Evolutionary conservation across 495 filamentous ascomycete species (phyloP).

Genomic region (Cladorrhinum samala): DNA sequence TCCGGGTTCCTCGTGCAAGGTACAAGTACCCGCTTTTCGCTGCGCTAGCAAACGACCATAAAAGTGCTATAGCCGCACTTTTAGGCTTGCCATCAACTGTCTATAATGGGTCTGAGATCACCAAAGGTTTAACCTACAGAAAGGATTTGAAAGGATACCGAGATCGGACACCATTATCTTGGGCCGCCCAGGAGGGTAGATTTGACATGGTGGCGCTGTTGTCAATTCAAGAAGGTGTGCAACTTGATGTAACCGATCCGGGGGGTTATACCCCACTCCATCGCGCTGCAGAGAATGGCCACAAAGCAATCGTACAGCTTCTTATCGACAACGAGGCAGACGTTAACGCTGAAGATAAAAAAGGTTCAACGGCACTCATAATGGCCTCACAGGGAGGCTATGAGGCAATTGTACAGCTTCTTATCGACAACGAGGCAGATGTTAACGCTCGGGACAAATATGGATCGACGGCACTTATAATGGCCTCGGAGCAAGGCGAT

Average conservation of each 20-base stretch:
- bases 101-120: slow-evolving; percentile 6
- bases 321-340: slow-evolving; percentile 9
- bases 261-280: neutral
- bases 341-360: slow-evolving; percentile 1
- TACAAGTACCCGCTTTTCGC: slow-evolving; percentile 4
- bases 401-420: slow-evolving; percentile 5
- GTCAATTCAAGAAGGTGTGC: slow-evolving; percentile 4
- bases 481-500: neutral
- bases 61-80: slow-evolving; percentile 7
- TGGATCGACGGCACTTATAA: slow-evolving; percentile 3
- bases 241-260: slow-evolving; percentile 3
- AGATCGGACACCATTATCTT: slow-evolving; percentile 6
- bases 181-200: slow-evolving; percentile 5
- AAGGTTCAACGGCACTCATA: slow-evolving; percentile 1
- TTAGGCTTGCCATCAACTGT: neutral
- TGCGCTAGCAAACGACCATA: slow-evolving; percentile 4
- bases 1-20: neutral
- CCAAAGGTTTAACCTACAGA: slow-evolving; percentile 5
- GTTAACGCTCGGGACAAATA: slow-evolving; percentile 1
- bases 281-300: neutral
- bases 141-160: neutral
- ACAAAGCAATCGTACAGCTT: slow-evolving; percentile 3
- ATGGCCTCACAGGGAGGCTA: too few species aligned
- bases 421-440: slow-evolving; percentile 9
- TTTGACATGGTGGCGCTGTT: neutral